Base-by-base conservation (phyloP, 345 rosid genomes). In the Populus davidiana region DNA sequence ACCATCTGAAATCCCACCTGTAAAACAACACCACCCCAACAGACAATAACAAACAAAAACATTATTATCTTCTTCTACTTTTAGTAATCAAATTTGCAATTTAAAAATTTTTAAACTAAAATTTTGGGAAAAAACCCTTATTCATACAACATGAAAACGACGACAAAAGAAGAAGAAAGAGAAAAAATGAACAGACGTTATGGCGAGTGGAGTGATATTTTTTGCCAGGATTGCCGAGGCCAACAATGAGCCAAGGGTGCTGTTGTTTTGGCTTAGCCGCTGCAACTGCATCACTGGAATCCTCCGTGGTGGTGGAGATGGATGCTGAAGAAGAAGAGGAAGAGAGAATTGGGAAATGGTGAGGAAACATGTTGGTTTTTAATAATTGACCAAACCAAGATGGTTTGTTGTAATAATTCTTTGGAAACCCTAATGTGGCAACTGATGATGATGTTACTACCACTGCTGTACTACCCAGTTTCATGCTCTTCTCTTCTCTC, bases 1-100 rank as follows among this genome's bases (percentile, higher is more conserved):
- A 93, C 83, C 96, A 93, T 88, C 90, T 87, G 90, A 81, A 93
- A 96, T 11, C 99, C 99, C 73, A 93, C 91, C 98, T 94, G 82
- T 13, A 47, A 75, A 18, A 49, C 38, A 69, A 50, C 1, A 59
- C 3, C 29, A 75, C 29, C 41, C 18, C 59, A 47, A 12, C 23
- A 13, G 3, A 33, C 35, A 70, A 25, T 2, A 5, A 61, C 1
- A 66, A 23, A 54, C 18, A 31, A 33, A 50, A 33, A 33, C 33
- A 2, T 5, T 5, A 71, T 33, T 52, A 27, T 12, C n/a, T 33
- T 5, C 16, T 13, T 41, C 13, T 41, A 41, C 44, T 41, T 41
- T 10, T 10, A 41, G 44, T 41, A 41, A 10, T 41, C 44, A 56
- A 8, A 21, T 44, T 29, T 44, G 35, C 33, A 25, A 44, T 3